phyloP scores from a whole-genome alignment of 1,284 basidiomycete genomes.

The Malassezia pachydermatis region DNA sequence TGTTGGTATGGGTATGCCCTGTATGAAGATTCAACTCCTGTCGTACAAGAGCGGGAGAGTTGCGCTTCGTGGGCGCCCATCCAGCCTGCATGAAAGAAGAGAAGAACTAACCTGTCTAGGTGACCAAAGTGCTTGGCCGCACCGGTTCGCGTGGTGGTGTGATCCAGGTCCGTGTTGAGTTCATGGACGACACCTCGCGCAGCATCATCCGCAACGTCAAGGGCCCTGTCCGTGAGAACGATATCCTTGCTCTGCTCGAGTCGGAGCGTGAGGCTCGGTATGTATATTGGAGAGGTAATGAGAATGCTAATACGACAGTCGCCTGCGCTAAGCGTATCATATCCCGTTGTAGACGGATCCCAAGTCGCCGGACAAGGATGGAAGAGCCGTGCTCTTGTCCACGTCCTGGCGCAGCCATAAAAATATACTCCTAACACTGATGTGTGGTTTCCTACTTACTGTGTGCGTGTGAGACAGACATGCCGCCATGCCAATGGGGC shows the following conservation, averaged over 20 bases:
- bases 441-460: background rate
- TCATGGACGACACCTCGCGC: conserved; percentile 93
- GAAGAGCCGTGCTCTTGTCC: background rate
- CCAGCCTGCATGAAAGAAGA: background rate
- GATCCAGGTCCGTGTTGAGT: conserved; percentile 98
- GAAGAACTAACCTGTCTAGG: conserved; percentile 23
- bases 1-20: background rate
- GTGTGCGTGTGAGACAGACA: no score
- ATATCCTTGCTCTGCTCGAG: conserved; percentile 95
- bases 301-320: conserved; percentile 1
- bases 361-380: background rate
- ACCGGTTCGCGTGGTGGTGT: conserved; percentile 99
- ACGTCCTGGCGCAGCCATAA: conserved; percentile 3
- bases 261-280: conserved; percentile 99
- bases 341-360: conserved; percentile 3
- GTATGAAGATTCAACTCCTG: no score
- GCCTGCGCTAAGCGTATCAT: conserved; percentile 11
- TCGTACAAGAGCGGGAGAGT: background rate
- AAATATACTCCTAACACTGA: conserved; percentile 8
- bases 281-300: conserved; percentile 50
- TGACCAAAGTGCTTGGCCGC: conserved; percentile 78
- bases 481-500: no score
- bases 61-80: background rate
- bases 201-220: conserved; percentile 99
- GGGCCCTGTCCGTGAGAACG: conserved; percentile 89